These are phyloP conservation scores for Tetracladium maxilliforme DNA, from an alignment of 2,329 filamentous ascomycete species.

Conservation along the genomic window DNA sequence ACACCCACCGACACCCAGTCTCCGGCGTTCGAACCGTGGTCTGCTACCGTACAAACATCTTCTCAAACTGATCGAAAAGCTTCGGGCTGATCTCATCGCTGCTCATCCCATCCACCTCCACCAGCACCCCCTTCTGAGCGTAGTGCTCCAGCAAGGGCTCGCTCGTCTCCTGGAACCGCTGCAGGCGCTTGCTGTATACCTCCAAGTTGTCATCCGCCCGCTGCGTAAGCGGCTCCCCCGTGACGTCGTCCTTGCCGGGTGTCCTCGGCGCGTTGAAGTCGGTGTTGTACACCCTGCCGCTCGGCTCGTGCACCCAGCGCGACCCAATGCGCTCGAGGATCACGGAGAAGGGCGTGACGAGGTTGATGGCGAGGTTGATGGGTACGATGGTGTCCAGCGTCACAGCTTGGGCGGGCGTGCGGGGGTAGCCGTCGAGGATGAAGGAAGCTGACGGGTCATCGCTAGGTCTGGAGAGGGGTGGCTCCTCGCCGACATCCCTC, in stretches of 20 bases:
- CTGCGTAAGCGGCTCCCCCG: conserved; percentile 72
- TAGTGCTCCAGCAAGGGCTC: conserved; percentile 81
- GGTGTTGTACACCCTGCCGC: conserved; percentile 89
- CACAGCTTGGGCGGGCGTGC: conserved; percentile 66
- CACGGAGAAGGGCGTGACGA: conserved; percentile 73
- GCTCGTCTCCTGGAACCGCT: conserved; percentile 79
- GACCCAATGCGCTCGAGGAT: conserved; percentile 83
- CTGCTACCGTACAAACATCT: too few relatives aligned
- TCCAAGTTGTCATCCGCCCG: conserved; percentile 76
- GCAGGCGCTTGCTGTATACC: conserved; percentile 67
- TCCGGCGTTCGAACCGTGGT: too few relatives aligned
- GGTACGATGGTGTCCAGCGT: conserved; percentile 70
- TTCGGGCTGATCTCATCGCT: conserved; percentile 95
- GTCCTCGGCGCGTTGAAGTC: conserved; percentile 79
- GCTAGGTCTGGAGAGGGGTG: conserved; percentile 33
- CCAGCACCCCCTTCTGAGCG: conserved; percentile 65
- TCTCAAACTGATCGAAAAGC: conserved; percentile 69
- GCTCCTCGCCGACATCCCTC: conserved; percentile 24
- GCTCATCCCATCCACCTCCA: conserved; percentile 75
- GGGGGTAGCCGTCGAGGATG: conserved; percentile 90
- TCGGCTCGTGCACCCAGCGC: conserved; percentile 85
- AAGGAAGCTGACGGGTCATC: conserved; percentile 73
- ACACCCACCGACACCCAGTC: too few relatives aligned
- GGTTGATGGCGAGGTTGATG: conserved; percentile 86
- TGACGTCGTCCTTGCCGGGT: conserved; percentile 73